Conservation (phyloP, 192 early-diverging fungal genomes). For the Lobosporangium transversale region DNA sequence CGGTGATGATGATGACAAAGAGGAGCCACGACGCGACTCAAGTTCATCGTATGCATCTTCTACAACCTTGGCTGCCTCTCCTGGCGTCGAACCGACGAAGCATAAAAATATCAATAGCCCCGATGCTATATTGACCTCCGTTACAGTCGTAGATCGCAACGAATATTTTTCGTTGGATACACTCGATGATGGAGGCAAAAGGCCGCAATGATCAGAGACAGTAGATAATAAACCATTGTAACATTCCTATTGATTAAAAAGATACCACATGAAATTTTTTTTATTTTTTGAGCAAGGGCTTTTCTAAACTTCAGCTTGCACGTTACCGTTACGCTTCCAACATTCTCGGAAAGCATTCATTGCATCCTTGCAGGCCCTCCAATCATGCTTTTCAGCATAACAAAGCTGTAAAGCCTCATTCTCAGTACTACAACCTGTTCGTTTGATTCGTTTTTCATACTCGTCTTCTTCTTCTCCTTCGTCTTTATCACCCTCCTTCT, state of each 20-base stretch:
- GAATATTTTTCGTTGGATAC: constrained; percentile 35
- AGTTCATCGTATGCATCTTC: constrained; percentile 21
- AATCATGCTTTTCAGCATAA: constrained; percentile 87
- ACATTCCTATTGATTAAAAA: too few relatives aligned
- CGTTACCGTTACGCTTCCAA: constrained; percentile 63
- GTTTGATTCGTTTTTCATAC: constrained; percentile 79
- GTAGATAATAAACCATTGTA: neutral
- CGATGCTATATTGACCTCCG: neutral
- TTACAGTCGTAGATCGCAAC: constrained; percentile 20
- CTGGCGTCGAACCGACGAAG: neutral
- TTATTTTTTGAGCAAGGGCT: too few relatives aligned
- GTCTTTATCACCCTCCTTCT: constrained; percentile 15
- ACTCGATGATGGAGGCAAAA: too few relatives aligned
- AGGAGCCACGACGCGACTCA: neutral
- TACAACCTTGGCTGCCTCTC: too few relatives aligned
- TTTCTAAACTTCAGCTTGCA: constrained; percentile 19
- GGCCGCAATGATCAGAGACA: constrained; percentile 6
- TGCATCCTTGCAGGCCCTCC: constrained; percentile 82
- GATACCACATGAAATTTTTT: too few relatives aligned
- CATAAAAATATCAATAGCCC: neutral
- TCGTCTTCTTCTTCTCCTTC: constrained; percentile 79
- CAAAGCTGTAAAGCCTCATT: constrained; percentile 87
- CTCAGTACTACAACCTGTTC: constrained; percentile 82
- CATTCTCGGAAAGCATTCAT: constrained; percentile 85
- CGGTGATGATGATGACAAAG: constrained; percentile 3